Base-by-base conservation (phyloP, 1,284 basidiomycete genomes). In the Rhodotorula sp. region DNA sequence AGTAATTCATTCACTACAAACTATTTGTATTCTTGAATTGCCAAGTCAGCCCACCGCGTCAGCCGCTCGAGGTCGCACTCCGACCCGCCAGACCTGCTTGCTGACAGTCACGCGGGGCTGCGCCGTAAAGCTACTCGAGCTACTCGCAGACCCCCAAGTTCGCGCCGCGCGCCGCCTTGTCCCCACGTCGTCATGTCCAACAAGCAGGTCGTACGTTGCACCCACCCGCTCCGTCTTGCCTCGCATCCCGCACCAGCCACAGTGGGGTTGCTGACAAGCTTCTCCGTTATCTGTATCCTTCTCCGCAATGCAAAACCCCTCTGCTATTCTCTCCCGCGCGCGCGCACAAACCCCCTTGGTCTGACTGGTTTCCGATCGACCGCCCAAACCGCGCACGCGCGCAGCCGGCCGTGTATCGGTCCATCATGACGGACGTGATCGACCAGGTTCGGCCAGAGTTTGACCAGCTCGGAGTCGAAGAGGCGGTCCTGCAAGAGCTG, bases 401-500 rank as follows among this genome's bases (percentile, higher is more conserved):
- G 38, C 88, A 97, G 94, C 94, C 95, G 79, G 80, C 84, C 77
- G 90, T 93, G 78, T 99, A 98, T 83, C 90, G 95, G 75, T 83
- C 87, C 76, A 92, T 98, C 83, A 98, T 99, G 83, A 93, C 97
- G 87, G 93, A 97, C 84, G 95, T 98, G 74, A 90, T 98, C 79
- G 84, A 85, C 56, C 85, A 87, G 78, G 92, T 95, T 83, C 92
- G 92, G 82, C 85, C 88, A 81, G 95, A 98, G 82, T 99, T 98
- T 83, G 95, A 98, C 80, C 94, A 97, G 81, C 95, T 92, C 81
- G 95, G 95, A 67, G 91, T 99, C 75, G 86, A 89, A 80, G 93
- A 97, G 81, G 92, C 94, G 50, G 89, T 98, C 66, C 84, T 98
- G 66, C 88, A 89, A 77, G 90, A 92, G 69, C 84, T 99, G 67